Conservation (phyloP, 192 early-diverging fungal genomes). For the Rhizoclosmatium sp. region DNA sequence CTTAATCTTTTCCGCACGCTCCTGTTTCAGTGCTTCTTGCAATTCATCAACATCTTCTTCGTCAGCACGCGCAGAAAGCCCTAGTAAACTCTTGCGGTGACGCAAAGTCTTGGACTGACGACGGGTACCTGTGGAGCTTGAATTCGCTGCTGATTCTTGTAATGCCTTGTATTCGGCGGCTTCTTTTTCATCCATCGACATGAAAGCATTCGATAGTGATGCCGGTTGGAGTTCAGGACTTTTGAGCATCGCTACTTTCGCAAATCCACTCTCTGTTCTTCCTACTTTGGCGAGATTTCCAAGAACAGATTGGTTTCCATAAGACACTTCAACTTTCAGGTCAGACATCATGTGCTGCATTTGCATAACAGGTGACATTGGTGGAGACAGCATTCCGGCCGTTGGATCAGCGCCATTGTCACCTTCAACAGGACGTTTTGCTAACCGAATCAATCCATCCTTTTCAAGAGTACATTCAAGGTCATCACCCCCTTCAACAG, state of each 20-base stretch:
- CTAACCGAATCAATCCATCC: conserved; percentile 29
- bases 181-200: conserved; percentile 9
- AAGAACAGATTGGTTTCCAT: background rate
- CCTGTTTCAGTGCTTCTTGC: conserved; percentile 48
- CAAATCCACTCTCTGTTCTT: conserved; percentile 4
- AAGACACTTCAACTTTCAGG: conserved; percentile 39
- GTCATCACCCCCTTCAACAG: conserved; percentile 48
- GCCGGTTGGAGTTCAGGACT: background rate
- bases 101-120: conserved; percentile 27
- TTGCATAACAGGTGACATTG: conserved; percentile 35
- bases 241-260: conserved; percentile 7
- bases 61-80: conserved; percentile 19
- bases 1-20: conserved; percentile 54
- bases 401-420: background rate
- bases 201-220: background rate
- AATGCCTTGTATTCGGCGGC: conserved; percentile 22
- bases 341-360: conserved; percentile 25
- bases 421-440: background rate
- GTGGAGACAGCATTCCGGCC: conserved; percentile 16
- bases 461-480: conserved; percentile 55
- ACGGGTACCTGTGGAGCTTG: conserved; percentile 11
- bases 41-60: conserved; percentile 42
- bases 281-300: background rate
- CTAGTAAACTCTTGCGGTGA: conserved; percentile 37
- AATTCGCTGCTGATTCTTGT: conserved; percentile 19